Conservation (phyloP, 78 protist genomes). For the Tieghemostelium lacteum region DNA sequence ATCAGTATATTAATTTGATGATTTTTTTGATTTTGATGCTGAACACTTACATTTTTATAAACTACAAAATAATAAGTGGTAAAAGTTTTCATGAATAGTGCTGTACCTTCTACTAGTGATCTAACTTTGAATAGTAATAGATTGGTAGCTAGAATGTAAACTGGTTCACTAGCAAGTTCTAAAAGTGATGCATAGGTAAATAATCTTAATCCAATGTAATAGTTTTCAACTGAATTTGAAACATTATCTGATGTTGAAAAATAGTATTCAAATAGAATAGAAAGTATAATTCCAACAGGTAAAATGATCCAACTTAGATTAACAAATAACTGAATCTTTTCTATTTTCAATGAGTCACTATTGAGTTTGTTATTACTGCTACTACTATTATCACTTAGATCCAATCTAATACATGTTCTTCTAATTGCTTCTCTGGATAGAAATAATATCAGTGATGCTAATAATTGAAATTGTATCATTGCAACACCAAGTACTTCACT, state of each 20-base stretch:
- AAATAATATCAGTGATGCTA: constrained; percentile 42
- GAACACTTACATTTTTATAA: constrained; percentile 19
- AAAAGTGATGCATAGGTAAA: constrained; percentile 19
- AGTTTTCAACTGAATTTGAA: background rate
- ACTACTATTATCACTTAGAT: background rate
- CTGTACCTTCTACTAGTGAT: constrained; percentile 48
- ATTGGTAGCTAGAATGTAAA: constrained; percentile 42
- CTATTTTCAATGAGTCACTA: too few species aligned
- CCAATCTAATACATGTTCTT: constrained; percentile 43
- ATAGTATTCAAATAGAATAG: constrained; percentile 2
- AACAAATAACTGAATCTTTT: constrained; percentile 2
- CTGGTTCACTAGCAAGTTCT: constrained; percentile 49
- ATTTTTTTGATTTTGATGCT: background rate
- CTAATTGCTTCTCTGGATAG: constrained; percentile 64
- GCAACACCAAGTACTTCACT: constrained; percentile 26
- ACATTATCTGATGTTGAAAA: background rate
- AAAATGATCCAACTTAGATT: constrained; percentile 31
- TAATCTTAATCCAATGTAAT: constrained; percentile 27
- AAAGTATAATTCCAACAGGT: constrained; percentile 34
- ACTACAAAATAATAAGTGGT: constrained; percentile 60
- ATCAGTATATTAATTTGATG: background rate
- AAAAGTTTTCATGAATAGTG: constrained; percentile 47
- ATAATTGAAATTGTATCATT: constrained; percentile 47
- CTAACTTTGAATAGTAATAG: constrained; percentile 63
- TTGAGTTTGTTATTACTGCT: background rate